Conservation (phyloP, 1,139 yeast genomes). For the Yamadazyma diddensiae region DNA sequence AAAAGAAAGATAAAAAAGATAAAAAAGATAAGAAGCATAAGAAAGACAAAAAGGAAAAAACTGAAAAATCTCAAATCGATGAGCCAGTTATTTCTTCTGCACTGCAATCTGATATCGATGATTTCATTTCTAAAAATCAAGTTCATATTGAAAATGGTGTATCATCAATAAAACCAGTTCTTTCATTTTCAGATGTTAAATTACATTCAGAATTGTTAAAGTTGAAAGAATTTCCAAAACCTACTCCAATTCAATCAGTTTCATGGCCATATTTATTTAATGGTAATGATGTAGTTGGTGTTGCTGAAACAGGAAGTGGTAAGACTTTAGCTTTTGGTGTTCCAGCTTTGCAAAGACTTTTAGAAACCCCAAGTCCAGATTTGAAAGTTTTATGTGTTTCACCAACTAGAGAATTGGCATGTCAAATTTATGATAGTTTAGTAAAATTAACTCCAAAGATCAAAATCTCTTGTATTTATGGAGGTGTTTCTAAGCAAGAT, state of each 20-base stretch:
- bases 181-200: constrained; percentile 61
- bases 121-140: constrained; percentile 67
- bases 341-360: constrained; percentile 83
- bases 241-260: constrained; percentile 96
- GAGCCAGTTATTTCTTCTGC: constrained; percentile 36
- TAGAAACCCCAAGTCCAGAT: constrained; percentile 44
- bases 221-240: constrained; percentile 72
- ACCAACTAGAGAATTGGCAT: constrained; percentile 96
- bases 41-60: constrained; percentile 39
- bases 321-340: constrained; percentile 97
- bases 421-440: constrained; percentile 88
- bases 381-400: constrained; percentile 81
- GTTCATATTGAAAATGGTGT: constrained; percentile 70
- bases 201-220: constrained; percentile 55
- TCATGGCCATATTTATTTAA: constrained; percentile 91
- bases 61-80: constrained; percentile 23
- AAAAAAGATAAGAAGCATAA: constrained; percentile 43
- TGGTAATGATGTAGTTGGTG: constrained; percentile 89
- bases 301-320: constrained; percentile 98
- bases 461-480: constrained; percentile 83
- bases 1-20: constrained; percentile 27
- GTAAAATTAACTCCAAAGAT: constrained; percentile 63
- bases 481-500: constrained; percentile 95
- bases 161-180: constrained; percentile 59
- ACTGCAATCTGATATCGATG: constrained; percentile 54